A percentile compares a stretch with the other conserved stretches of the same genome.
These are phyloP conservation scores for Umbelopsis sp. DNA, from an alignment of 192 early-diverging fungal genomes.

Conservation along the genomic window DNA sequence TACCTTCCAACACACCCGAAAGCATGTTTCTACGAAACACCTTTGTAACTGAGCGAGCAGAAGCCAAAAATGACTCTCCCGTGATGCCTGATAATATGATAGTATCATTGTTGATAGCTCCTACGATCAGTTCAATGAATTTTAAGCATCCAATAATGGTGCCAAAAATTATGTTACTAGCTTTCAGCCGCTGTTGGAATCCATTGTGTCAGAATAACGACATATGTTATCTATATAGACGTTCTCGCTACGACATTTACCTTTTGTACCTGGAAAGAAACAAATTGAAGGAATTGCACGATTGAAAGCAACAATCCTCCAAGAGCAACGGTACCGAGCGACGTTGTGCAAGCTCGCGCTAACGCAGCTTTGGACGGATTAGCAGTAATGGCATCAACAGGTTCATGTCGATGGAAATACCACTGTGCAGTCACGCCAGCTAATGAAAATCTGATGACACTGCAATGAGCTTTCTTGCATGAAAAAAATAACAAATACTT, in stretches of 20 bases:
- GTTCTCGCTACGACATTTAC: constrained; percentile 32
- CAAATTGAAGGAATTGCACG: constrained; percentile 55
- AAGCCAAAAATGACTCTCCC: constrained; percentile 61
- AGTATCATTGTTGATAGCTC: constrained; percentile 65
- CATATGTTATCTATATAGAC: background rate
- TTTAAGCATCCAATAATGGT: constrained; percentile 2
- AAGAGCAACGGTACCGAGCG: constrained; percentile 69
- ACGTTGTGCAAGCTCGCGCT: constrained; percentile 53
- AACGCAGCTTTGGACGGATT: constrained; percentile 50
- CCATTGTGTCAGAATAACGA: background rate
- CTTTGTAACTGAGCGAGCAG: constrained; percentile 62
- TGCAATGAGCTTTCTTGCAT: background rate
- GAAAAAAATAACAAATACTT: background rate
- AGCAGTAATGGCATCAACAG: constrained; percentile 25
- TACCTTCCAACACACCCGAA: constrained; percentile 57
- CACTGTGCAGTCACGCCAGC: constrained; percentile 76
- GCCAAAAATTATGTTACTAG: constrained; percentile 8
- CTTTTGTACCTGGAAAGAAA: constrained; percentile 49
- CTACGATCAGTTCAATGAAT: constrained; percentile 43
- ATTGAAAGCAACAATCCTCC: constrained; percentile 63
- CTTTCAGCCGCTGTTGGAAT: background rate
- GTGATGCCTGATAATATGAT: constrained; percentile 73
- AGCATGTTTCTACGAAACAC: constrained; percentile 79
- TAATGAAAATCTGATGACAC: constrained; percentile 55
- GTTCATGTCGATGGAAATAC: constrained; percentile 65